Evolutionary conservation across 148 eudicot genomes (phyloP).

Genomic region (Spergularia bocconei): DNA sequence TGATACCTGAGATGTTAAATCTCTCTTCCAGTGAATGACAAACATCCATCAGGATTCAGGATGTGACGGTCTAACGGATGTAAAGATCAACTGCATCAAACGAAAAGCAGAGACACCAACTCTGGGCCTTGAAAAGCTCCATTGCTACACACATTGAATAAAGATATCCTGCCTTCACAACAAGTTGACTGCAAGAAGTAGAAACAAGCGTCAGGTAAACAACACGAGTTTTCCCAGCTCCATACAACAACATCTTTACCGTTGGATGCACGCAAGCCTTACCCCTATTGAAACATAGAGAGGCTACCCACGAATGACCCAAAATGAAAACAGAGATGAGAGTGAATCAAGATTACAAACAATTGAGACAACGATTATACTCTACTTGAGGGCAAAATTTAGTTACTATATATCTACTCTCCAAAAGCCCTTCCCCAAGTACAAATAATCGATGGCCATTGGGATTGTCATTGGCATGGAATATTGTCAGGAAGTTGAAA

Average conservation of each 20-base stretch:
- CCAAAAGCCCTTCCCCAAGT: not conserved
- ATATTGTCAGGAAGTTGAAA: too few relatives aligned
- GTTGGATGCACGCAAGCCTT: too few relatives aligned
- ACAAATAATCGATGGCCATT: too few relatives aligned
- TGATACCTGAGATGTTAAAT: not conserved
- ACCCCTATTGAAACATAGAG: too few relatives aligned
- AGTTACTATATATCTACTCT: not conserved
- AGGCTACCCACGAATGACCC: too few relatives aligned
- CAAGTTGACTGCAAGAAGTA: not conserved
- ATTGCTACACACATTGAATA: not conserved
- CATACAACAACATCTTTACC: not conserved
- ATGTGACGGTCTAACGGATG: not conserved
- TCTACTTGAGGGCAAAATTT: not conserved
- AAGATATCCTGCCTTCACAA: not conserved
- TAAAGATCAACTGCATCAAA: not conserved
- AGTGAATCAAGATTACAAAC: not conserved
- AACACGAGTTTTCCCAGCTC: not conserved
- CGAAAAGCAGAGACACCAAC: not conserved
- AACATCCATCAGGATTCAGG: not conserved
- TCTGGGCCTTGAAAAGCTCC: not conserved
- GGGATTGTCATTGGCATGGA: too few relatives aligned
- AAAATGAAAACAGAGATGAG: not conserved
- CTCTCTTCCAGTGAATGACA: not conserved
- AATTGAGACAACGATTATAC: not conserved
- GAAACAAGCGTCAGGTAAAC: not conserved